Percentiles rank a stretch among this genome's conserved stretches.
Evolutionary conservation across 1,284 basidiomycete genomes (phyloP).

Genomic region (Dichomitus squalens): DNA sequence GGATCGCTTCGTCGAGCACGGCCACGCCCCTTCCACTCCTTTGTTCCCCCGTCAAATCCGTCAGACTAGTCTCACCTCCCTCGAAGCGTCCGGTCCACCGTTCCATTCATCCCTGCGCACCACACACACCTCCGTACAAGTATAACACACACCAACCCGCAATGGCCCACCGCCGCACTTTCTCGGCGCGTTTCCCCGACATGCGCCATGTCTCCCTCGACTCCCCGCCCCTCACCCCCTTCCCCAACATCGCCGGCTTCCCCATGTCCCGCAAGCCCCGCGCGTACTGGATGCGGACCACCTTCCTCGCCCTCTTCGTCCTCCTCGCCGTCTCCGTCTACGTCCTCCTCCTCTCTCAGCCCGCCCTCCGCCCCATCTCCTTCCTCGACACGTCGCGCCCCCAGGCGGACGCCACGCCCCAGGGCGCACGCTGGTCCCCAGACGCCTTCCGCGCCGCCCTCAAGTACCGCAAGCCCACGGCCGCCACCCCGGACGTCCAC

Average conservation of each 20-base stretch:
- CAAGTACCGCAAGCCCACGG: slow-evolving; percentile 28
- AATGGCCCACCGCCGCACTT: slow-evolving; percentile 37
- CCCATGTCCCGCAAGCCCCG: slow-evolving; percentile 29
- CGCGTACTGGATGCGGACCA: slow-evolving; percentile 45
- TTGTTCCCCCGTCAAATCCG: slow-evolving; percentile 11
- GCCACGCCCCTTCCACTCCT: slow-evolving; percentile 27
- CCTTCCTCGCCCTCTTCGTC: slow-evolving; percentile 52
- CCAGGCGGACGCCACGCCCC: slow-evolving; percentile 11
- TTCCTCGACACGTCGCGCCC: slow-evolving; percentile 34
- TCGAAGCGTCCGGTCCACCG: not conserved
- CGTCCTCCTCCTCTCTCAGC: slow-evolving; percentile 52
- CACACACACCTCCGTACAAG: not conserved
- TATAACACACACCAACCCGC: slow-evolving; percentile 14
- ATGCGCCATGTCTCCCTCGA: slow-evolving; percentile 31
- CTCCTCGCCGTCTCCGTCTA: slow-evolving; percentile 54
- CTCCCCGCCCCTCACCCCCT: slow-evolving; percentile 33
- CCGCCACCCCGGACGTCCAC: slow-evolving; percentile 17
- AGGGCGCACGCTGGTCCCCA: slow-evolving; percentile 24
- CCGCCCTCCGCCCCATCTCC: slow-evolving; percentile 43
- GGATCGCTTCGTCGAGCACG: not conserved
- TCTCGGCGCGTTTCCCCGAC: slow-evolving; percentile 34
- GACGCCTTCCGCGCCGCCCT: slow-evolving; percentile 32
- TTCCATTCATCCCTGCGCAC: not conserved
- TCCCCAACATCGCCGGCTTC: slow-evolving; percentile 30
- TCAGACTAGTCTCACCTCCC: not conserved